Evolutionary conservation across 2,329 filamentous ascomycete species (phyloP).

Genomic region (Aureobasidium sp.): DNA sequence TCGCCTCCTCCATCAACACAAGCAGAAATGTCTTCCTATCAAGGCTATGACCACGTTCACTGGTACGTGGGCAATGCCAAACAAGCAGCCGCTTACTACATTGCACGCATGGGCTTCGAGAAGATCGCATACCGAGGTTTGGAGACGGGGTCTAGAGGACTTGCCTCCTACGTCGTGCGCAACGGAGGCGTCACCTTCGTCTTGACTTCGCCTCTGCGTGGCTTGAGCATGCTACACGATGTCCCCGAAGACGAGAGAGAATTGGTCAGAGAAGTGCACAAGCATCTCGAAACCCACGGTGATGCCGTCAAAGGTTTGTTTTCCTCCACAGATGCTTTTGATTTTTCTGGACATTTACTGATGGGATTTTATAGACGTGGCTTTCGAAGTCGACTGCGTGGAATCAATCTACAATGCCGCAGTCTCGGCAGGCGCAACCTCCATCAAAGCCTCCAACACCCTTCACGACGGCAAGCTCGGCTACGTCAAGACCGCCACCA

Average conservation of each 20-base stretch:
- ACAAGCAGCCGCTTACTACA: slow-evolving; percentile 85
- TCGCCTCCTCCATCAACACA: background rate
- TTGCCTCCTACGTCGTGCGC: slow-evolving; percentile 75
- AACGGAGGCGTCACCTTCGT: slow-evolving; percentile 74
- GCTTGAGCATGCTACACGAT: slow-evolving; percentile 20
- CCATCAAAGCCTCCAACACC: slow-evolving; percentile 53
- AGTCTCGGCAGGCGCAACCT: slow-evolving; percentile 53
- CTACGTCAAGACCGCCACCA: slow-evolving; percentile 64
- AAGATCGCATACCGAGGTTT: slow-evolving; percentile 77
- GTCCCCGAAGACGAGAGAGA: slow-evolving; percentile 49
- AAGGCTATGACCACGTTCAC: slow-evolving; percentile 84
- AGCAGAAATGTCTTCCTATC: slow-evolving; percentile 42
- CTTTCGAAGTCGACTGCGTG: slow-evolving; percentile 88
- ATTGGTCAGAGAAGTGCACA: slow-evolving; percentile 66
- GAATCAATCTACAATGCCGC: slow-evolving; percentile 70
- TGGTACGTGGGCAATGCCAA: slow-evolving; percentile 98
- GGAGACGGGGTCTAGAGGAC: slow-evolving; percentile 73
- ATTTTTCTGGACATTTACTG: background rate
- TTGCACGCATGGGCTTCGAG: slow-evolving; percentile 76
- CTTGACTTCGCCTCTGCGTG: slow-evolving; percentile 69
- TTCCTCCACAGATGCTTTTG: background rate
- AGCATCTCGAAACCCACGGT: slow-evolving; percentile 77
- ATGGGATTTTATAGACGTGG: slow-evolving; percentile 59
- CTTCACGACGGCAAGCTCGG: slow-evolving; percentile 56
- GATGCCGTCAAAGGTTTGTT: slow-evolving; percentile 67